Evolutionary conservation across 768 basidiomycete species (phyloP).

Genomic region (Filobasidium wieringae): DNA sequence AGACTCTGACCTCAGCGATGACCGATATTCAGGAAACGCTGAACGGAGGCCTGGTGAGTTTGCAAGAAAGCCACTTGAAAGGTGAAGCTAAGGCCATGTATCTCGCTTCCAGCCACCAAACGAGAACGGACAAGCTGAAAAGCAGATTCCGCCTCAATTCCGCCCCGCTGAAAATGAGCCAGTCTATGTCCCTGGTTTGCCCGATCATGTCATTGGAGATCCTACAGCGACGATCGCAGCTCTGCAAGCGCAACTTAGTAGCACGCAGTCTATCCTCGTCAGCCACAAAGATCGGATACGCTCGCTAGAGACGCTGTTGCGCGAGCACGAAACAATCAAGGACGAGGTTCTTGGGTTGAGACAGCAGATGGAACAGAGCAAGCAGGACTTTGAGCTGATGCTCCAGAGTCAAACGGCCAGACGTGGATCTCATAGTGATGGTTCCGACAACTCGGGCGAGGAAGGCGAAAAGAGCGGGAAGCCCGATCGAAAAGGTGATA

Average conservation of each 20-base stretch:
- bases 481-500: background rate
- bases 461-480: background rate
- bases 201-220: constrained; percentile 30
- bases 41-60: constrained; percentile 63
- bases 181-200: constrained; percentile 12
- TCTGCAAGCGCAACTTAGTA: constrained; percentile 68
- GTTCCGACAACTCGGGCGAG: constrained; percentile 13
- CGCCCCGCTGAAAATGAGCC: constrained; percentile 22
- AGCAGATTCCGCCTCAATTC: constrained; percentile 35
- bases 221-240: constrained; percentile 45
- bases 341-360: constrained; percentile 61
- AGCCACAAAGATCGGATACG: constrained; percentile 71
- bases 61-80: background rate
- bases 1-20: constrained; percentile 64
- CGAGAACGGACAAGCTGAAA: constrained; percentile 32
- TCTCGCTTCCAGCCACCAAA: constrained; percentile 25
- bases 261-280: constrained; percentile 67
- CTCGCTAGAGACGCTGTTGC: constrained; percentile 59
- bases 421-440: background rate
- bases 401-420: constrained; percentile 13
- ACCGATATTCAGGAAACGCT: constrained; percentile 85
- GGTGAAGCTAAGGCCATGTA: background rate
- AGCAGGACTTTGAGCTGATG: constrained; percentile 45
- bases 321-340: constrained; percentile 74
- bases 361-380: constrained; percentile 51